Percentiles rank a stretch among this genome's conserved stretches.
phyloP scores from a whole-genome alignment of 768 basidiomycete species.

The Suillus occidentalis region DNA sequence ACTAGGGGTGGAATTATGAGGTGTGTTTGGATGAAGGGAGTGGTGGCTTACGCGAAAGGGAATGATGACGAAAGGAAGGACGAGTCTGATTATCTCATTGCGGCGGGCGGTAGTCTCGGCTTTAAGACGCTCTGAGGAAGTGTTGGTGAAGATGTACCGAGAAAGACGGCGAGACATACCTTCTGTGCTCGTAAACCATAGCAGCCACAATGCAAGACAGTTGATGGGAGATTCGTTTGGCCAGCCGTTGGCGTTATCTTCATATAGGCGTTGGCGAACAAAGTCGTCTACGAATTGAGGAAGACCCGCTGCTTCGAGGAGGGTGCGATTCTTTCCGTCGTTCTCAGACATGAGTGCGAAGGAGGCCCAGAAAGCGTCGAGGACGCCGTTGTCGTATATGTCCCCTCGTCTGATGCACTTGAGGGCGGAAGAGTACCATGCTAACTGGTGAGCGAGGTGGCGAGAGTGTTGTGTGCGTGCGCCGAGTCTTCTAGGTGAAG shows the following conservation, averaged over 20 bases:
- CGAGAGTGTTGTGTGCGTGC: conserved; percentile 37
- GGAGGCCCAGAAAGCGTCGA: conserved; percentile 43
- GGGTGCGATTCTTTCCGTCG: conserved; percentile 62
- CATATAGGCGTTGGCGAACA: conserved; percentile 48
- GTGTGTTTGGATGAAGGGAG: not conserved
- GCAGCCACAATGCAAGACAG: conserved; percentile 58
- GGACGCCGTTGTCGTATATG: conserved; percentile 31
- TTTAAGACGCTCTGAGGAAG: conserved; percentile 27
- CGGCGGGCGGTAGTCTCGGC: conserved; percentile 30
- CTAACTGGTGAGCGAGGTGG: conserved; percentile 40
- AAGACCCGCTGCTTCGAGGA: conserved; percentile 54
- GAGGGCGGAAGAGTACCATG: conserved; percentile 35
- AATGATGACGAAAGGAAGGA: conserved; percentile 49
- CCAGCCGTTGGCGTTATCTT: conserved; percentile 49
- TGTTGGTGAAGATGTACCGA: conserved; percentile 16
- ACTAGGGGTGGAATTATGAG: conserved; percentile 33
- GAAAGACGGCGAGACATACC: conserved; percentile 35
- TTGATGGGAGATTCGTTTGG: conserved; percentile 50
- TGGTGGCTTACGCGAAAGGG: conserved; percentile 44
- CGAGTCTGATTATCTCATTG: conserved; percentile 28
- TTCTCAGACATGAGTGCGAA: conserved; percentile 64
- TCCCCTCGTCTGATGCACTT: conserved; percentile 32
- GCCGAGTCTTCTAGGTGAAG: conserved; percentile 52
- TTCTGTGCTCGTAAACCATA: conserved; percentile 60
- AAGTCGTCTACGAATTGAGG: conserved; percentile 45